Evolutionary conservation across 495 filamentous ascomycete species (phyloP).

Genomic region (Amphirosellinia nigrospora): DNA sequence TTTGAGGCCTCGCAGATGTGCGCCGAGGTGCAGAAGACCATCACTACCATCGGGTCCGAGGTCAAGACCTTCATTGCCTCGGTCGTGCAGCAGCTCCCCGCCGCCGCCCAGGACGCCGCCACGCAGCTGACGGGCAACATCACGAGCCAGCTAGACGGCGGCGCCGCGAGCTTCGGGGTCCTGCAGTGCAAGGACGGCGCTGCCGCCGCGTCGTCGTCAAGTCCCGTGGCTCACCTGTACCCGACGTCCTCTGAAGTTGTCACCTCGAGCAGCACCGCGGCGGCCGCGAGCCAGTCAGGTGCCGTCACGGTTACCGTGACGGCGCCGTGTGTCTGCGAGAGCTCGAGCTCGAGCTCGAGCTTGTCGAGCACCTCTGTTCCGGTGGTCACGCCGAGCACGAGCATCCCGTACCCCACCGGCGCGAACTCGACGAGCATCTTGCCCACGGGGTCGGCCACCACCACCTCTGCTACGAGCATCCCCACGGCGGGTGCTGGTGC

Average conservation of each 20-base stretch:
- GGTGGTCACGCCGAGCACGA: conserved; percentile 8
- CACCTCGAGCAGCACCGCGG: neutral
- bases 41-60: conserved; percentile 42
- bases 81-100: conserved; percentile 45
- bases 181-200: conserved; percentile 32
- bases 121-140: conserved; percentile 40
- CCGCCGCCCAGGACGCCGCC: conserved; percentile 35
- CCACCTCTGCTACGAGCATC: conserved; percentile 31
- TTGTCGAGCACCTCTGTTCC: conserved; percentile 12
- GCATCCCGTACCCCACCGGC: conserved; percentile 18
- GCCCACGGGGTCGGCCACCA: conserved; percentile 28
- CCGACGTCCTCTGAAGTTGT: neutral
- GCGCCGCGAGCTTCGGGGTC: conserved; percentile 21
- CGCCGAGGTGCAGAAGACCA: conserved; percentile 32
- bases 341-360: too few relatives aligned
- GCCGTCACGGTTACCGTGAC: conserved; percentile 32
- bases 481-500: conserved; percentile 45
- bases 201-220: conserved; percentile 29
- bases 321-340: conserved; percentile 29
- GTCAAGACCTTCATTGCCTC: conserved; percentile 42
- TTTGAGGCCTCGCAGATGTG: conserved; percentile 46
- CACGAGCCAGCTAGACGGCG: conserved; percentile 42
- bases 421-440: conserved; percentile 29
- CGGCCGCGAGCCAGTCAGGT: neutral
- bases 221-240: conserved; percentile 4